phyloP scores from a whole-genome alignment of 1,284 basidiomycete species.

The Papiliotrema laurentii region DNA sequence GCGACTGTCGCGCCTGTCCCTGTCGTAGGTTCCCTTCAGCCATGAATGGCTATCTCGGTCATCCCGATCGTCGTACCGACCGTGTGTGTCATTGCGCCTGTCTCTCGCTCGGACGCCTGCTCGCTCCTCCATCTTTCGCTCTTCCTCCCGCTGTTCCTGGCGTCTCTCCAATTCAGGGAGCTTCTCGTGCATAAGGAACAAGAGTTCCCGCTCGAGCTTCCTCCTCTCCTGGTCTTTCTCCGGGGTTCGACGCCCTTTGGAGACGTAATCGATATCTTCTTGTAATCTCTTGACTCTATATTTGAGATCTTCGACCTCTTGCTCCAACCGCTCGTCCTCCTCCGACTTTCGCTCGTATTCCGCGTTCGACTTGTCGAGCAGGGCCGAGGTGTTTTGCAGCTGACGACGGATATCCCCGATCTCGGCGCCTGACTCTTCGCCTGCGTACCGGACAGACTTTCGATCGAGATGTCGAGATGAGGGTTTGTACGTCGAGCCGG shows the following conservation, averaged over 20 bases:
- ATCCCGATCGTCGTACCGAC: slow-evolving; percentile 54
- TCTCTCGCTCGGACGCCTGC: slow-evolving; percentile 78
- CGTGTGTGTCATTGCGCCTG: slow-evolving; percentile 73
- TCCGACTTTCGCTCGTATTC: slow-evolving; percentile 59
- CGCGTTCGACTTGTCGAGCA: slow-evolving; percentile 70
- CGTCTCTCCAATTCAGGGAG: slow-evolving; percentile 86
- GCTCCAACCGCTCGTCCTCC: slow-evolving; percentile 83
- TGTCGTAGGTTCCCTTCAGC: slow-evolving; percentile 48
- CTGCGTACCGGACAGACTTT: slow-evolving; percentile 68
- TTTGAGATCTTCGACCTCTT: slow-evolving; percentile 82
- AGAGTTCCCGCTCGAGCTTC: slow-evolving; percentile 80
- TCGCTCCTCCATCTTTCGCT: slow-evolving; percentile 69
- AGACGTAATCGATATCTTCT: slow-evolving; percentile 89
- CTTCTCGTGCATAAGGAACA: slow-evolving; percentile 83
- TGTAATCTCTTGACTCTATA: slow-evolving; percentile 82
- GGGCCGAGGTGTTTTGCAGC: slow-evolving; percentile 72
- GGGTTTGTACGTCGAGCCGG: slow-evolving; percentile 66
- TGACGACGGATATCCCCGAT: slow-evolving; percentile 82
- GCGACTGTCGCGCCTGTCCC: slow-evolving; percentile 34
- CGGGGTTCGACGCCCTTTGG: slow-evolving; percentile 67
- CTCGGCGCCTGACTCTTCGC: slow-evolving; percentile 67
- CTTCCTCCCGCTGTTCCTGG: slow-evolving; percentile 73
- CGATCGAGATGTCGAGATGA: slow-evolving; percentile 84
- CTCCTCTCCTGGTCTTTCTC: slow-evolving; percentile 82
- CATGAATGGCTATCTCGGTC: slow-evolving; percentile 36